Base-by-base conservation (phyloP, 176 grass and related monocot genomes). In the Saccharum spontaneum region DNA sequence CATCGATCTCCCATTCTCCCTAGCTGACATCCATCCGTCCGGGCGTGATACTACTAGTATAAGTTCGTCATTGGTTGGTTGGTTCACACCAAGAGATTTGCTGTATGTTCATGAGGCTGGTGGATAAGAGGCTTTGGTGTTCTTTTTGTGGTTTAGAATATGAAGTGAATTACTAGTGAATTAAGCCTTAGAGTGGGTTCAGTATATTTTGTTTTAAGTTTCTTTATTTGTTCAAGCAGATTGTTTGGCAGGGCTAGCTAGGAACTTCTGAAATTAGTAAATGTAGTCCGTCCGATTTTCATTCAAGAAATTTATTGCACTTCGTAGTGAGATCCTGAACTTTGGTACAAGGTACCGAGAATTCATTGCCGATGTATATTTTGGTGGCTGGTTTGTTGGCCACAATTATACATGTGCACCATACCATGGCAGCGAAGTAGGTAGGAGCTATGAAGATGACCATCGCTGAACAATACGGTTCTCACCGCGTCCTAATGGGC, bases 301-400 rank as follows among this genome's bases (percentile, higher is more conserved):
- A 66, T 79, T 79, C 75, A 74, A 79, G 59, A 79, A 79, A 79
- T 84, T 84, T 40, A 44, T 44, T 84, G 49, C 44, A 15, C 33
- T 76, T 14, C 9, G 43, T 31, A 20, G 22, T 13, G 20, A 12
- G 34, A 41, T 40, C 36, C 14, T 76, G 43, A 76, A 67, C 44
- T 41, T 41, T 8, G 44, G 17, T 28, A 31, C 31, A 23, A 16
- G 48, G 63, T 16, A 33, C 66, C 18, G 18, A 16, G 0, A 81
- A 63, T 62, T 77, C 28, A 77, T 48, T 63, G 72, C 13, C 2
- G 45, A 40, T 73, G 71, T 49, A 73, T 9, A 37, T 34, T 54
- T 54, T 76, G 71, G 77, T 52, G 23, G 23, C 1, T 71, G 8
- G 14, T 81, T 63, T 8, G 64, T 30, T 69, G 78, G 40, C 12